Conservation (phyloP, 2,329 filamentous ascomycete species). For the Arthrobotrys musiformis region DNA sequence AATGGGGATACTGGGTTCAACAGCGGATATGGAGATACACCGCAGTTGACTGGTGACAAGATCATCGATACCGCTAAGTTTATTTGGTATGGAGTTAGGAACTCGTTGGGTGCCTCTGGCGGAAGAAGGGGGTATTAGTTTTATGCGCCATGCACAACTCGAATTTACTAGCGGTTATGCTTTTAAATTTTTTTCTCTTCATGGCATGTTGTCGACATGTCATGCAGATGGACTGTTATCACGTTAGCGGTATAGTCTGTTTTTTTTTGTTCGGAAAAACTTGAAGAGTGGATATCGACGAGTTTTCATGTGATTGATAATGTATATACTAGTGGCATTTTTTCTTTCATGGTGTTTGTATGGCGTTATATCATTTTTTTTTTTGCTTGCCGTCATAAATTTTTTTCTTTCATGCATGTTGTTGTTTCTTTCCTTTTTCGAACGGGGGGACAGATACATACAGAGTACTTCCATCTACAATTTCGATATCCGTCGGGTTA, state of each 20-base stretch:
- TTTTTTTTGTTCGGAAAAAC: too few relatives aligned
- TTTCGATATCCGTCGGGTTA: background rate
- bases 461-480: background rate
- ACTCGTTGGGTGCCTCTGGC: constrained; percentile 22
- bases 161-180: background rate
- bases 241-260: constrained; percentile 13
- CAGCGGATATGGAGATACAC: constrained; percentile 33
- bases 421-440: background rate
- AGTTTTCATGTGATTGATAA: constrained; percentile 4
- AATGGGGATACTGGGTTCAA: constrained; percentile 1
- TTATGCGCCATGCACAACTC: background rate
- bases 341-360: background rate
- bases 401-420: background rate
- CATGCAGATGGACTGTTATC: constrained; percentile 4
- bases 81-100: constrained; percentile 41
- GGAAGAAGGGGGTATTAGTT: constrained; percentile 22
- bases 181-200: background rate
- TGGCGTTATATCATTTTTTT: constrained; percentile 4
- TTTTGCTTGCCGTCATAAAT: background rate
- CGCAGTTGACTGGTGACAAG: constrained; percentile 45
- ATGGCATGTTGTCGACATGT: background rate
- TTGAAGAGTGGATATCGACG: background rate
- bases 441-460: background rate
- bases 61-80: constrained; percentile 32
- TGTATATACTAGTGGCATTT: constrained; percentile 40